A percentile compares a stretch with the other conserved stretches of the same genome.
Conservation (phyloP, 2,329 filamentous ascomycete genomes). For the Westerdykella ornata region DNA sequence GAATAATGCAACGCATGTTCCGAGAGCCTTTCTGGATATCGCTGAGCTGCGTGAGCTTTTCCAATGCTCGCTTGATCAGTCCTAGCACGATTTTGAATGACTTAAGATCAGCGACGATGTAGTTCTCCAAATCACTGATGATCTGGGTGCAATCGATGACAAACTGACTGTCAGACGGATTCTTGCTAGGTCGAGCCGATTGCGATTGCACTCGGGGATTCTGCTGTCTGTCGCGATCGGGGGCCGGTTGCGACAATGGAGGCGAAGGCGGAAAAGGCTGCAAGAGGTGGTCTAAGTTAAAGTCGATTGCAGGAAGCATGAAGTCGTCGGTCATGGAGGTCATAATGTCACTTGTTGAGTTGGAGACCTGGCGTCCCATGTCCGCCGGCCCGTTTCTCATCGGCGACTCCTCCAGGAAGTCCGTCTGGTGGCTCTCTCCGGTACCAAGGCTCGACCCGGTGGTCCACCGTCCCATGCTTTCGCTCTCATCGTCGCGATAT, state of each 20-base stretch:
- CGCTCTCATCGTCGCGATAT: neutral
- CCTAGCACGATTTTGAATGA: constrained; percentile 5
- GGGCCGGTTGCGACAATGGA: too few species aligned
- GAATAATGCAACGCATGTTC: constrained; percentile 5
- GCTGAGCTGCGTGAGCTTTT: constrained; percentile 2
- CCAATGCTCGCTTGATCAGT: constrained; percentile 4
- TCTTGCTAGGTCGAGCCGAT: too few species aligned
- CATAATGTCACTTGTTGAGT: neutral
- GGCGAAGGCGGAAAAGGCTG: too few species aligned
- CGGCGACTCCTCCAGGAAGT: neutral
- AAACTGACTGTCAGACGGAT: constrained; percentile 6
- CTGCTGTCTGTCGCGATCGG: too few species aligned
- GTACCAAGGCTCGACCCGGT: neutral
- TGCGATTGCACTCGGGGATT: too few species aligned
- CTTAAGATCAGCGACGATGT: constrained; percentile 6
- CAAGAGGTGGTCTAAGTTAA: neutral
- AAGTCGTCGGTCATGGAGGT: neutral
- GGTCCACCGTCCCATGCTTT: neutral
- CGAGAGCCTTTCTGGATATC: constrained; percentile 5
- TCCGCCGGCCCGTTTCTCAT: neutral
- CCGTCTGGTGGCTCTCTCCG: neutral
- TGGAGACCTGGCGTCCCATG: neutral
- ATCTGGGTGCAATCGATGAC: constrained; percentile 7
- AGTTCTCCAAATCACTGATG: constrained; percentile 6
- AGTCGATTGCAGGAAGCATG: neutral